phyloP scores from a whole-genome alignment of 1,139 yeast genomes.

The Pichia sp. region DNA sequence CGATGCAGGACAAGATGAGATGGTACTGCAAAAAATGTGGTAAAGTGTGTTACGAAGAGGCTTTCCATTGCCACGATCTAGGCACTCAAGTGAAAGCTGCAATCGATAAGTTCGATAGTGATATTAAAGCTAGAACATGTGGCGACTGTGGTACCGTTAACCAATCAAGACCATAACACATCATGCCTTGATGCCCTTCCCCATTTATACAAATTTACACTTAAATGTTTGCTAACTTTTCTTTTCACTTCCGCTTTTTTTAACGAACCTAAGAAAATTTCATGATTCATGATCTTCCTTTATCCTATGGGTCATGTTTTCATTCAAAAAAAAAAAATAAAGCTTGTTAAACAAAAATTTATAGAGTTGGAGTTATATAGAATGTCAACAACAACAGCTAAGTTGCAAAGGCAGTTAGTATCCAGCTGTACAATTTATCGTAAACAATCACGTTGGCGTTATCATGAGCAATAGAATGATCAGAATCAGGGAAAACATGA shows the following conservation, averaged over 20 bases:
- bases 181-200: slow-evolving; percentile 7
- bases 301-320: too few relatives aligned
- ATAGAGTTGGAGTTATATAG: not conserved
- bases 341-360: not conserved
- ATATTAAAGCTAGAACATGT: slow-evolving; percentile 66
- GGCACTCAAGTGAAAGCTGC: slow-evolving; percentile 91
- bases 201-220: not conserved
- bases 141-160: slow-evolving; percentile 66
- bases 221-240: not conserved
- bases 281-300: not conserved
- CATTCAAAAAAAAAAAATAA: too few relatives aligned
- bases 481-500: slow-evolving; percentile 90
- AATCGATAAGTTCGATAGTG: slow-evolving; percentile 64
- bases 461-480: slow-evolving; percentile 76
- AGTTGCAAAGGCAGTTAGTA: slow-evolving; percentile 57
- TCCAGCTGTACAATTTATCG: slow-evolving; percentile 70
- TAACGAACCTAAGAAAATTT: not conserved
- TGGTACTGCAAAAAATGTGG: slow-evolving; percentile 82
- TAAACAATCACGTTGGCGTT: slow-evolving; percentile 74
- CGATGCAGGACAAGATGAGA: slow-evolving; percentile 42
- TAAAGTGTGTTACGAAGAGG: slow-evolving; percentile 60
- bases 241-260: not conserved
- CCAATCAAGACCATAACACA: slow-evolving; percentile 49
- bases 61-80: slow-evolving; percentile 72
- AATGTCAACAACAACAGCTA: not conserved